These are phyloP conservation scores for Collybia sp. DNA, from an alignment of 768 basidiomycete species.

Conservation along the genomic window DNA sequence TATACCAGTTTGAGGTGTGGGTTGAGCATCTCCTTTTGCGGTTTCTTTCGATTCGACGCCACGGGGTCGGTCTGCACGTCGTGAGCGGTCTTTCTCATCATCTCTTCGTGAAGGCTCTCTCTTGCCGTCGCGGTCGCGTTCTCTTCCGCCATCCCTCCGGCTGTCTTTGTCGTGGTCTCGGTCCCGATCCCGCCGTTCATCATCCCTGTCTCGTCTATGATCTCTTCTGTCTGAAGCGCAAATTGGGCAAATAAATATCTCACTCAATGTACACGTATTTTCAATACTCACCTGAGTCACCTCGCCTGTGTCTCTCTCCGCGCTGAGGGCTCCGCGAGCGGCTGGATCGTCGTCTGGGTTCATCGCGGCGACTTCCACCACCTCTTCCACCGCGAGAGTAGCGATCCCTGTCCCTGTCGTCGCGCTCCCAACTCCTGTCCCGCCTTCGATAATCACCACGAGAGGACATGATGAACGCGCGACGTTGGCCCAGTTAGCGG, in stretches of 20 bases:
- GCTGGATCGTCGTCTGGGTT: constrained; percentile 41
- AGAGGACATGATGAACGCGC: constrained; percentile 44
- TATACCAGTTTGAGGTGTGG: too few species aligned
- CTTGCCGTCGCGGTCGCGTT: constrained; percentile 30
- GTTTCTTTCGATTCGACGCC: constrained; percentile 16
- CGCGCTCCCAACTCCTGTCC: constrained; percentile 63
- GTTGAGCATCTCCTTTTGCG: too few species aligned
- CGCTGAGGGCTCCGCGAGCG: constrained; percentile 46
- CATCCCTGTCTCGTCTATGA: constrained; percentile 35
- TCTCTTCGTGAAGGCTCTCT: constrained; percentile 30
- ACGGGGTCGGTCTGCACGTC: constrained; percentile 15
- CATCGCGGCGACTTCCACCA: constrained; percentile 33
- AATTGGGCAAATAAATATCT: neutral
- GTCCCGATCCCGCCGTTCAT: constrained; percentile 34
- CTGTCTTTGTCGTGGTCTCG: constrained; percentile 25
- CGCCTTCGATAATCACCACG: constrained; percentile 50
- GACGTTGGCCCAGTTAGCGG: neutral
- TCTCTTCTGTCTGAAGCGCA: constrained; percentile 29
- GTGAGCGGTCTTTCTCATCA: constrained; percentile 22
- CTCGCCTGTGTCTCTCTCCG: constrained; percentile 35
- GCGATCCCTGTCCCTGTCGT: constrained; percentile 43
- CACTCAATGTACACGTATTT: neutral
- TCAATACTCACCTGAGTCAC: constrained; percentile 13
- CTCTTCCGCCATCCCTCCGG: constrained; percentile 12
- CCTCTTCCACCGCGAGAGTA: constrained; percentile 31